Evolutionary conservation across 1,139 yeast genomes (phyloP), one percentile per base, ranked within the genome.

Genomic region (Suhomyces atakaporum): DNA sequence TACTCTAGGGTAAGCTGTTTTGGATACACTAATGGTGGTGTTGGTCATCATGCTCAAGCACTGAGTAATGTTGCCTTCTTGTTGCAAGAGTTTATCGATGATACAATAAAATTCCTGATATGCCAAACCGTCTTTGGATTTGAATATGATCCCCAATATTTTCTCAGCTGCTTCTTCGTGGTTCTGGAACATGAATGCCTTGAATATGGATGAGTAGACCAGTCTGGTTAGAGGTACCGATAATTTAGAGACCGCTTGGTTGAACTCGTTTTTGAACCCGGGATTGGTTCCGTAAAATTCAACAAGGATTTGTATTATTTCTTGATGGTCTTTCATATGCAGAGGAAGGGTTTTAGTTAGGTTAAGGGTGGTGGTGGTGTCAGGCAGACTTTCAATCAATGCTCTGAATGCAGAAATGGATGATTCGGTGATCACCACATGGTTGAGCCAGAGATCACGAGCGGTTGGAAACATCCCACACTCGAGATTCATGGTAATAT

Each of bases 141-240:
- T 52, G 35, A 62, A 51, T 9, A 70, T 65, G 4, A 60, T 47
- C 35, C 55, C 58, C 21, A 66, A 49, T 19, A 65, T 49, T 40
- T 49, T 56, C 27, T 64, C 62, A 0, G 72, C 58, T 11, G 60
- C 66, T 2, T 40, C 40, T 27, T 59, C 62, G 32, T 58, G 58
- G 25, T 58, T 54, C 29, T 53, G 60, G 7, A 29, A 25, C 26
- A 66, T 38, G 36, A 66, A 66, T 3, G 60, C 50, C n/a, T 50
- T 49, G 31, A 69, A 58, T 24, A 70, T 51, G 36, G 57, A 56
- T 3, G 71, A 61, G n/a, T 69, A 50, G 1, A 68, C 56, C 47
- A 55, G 58, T 25, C 73, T 49, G 22, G 53, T 44, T 15, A 67
- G 43, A 5, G 73, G 74, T 2, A 62, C 51, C 10, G 35, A 36